These are phyloP conservation scores for Solanum chiquidenum DNA, from an alignment of 257 asterid species.

Conservation along the genomic window DNA sequence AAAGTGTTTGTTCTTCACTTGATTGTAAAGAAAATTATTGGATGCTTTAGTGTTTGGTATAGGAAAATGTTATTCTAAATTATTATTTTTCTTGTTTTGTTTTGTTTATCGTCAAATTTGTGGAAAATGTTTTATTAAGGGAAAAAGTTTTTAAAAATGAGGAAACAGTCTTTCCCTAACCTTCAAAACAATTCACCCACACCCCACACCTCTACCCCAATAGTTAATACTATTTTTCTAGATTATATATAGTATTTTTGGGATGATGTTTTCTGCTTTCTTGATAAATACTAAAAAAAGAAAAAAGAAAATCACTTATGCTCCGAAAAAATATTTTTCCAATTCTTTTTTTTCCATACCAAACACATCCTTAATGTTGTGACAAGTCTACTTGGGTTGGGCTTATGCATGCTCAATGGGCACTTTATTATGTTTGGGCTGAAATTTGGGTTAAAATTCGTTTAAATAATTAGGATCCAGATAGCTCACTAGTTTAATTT, in stretches of 20 bases:
- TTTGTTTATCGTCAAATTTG: neutral
- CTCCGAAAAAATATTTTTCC: neutral
- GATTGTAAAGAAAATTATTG: neutral
- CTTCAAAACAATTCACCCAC: neutral
- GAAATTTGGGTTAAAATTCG: too few relatives aligned
- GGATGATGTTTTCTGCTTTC: neutral
- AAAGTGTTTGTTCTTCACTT: neutral
- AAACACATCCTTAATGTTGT: neutral
- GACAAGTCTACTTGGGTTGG: neutral
- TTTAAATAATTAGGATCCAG: too few relatives aligned
- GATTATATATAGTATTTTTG: neutral
- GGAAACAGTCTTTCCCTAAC: neutral
- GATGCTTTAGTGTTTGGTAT: neutral
- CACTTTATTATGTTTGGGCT: too few relatives aligned
- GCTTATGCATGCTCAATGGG: too few relatives aligned
- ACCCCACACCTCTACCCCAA: neutral
- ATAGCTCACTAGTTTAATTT: too few relatives aligned
- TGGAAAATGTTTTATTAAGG: fast-evolving
- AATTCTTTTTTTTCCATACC: neutral
- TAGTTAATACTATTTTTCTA: neutral
- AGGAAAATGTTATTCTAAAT: neutral
- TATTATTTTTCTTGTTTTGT: neutral
- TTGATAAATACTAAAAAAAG: neutral
- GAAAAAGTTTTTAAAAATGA: neutral
- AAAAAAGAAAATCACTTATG: neutral